Evolutionary conservation across 768 basidiomycete species (phyloP).

Genomic region (Psilocybe sp.): DNA sequence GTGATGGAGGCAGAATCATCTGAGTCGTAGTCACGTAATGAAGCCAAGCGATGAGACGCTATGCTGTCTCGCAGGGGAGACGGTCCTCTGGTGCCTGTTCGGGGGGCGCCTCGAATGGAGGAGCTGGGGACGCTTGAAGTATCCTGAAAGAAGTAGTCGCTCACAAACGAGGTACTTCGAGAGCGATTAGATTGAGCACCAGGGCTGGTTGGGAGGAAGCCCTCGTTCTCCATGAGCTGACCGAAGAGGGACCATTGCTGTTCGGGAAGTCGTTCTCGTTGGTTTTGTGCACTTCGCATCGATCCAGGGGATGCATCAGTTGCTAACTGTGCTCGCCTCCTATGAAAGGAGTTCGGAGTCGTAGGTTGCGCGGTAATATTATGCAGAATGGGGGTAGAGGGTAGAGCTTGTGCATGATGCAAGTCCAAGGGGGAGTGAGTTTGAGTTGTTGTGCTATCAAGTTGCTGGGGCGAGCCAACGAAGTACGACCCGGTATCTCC

Average conservation of each 20-base stretch:
- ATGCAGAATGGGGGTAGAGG: too few relatives aligned
- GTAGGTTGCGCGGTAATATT: too few relatives aligned
- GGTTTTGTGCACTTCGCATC: conserved; percentile 1
- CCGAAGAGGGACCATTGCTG: conserved; percentile 68
- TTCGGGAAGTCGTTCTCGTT: conserved; percentile 17
- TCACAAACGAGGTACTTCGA: not conserved
- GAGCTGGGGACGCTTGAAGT: conserved; percentile 6
- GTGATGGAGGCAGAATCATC: conserved; percentile 10
- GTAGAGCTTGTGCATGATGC: too few relatives aligned
- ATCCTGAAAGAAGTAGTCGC: conserved; percentile 8
- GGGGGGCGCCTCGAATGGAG: not conserved
- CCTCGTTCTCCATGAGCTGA: conserved; percentile 70
- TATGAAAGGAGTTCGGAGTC: conserved; percentile 3
- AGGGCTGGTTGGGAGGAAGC: conserved; percentile 30
- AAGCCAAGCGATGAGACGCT: too few relatives aligned
- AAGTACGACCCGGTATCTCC: too few relatives aligned
- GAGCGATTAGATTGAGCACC: conserved; percentile 3
- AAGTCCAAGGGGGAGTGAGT: too few relatives aligned
- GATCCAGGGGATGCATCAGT: conserved; percentile 1
- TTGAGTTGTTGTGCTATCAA: too few relatives aligned
- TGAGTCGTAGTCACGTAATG: conserved; percentile 13
- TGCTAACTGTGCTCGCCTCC: conserved; percentile 4
- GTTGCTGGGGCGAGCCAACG: too few relatives aligned
- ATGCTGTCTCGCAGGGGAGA: too few relatives aligned
- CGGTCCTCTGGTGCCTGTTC: too few relatives aligned